These are phyloP conservation scores for Aristolochia fimbriata DNA, from an alignment of 164 flowering plant genomes.

Conservation along the genomic window DNA sequence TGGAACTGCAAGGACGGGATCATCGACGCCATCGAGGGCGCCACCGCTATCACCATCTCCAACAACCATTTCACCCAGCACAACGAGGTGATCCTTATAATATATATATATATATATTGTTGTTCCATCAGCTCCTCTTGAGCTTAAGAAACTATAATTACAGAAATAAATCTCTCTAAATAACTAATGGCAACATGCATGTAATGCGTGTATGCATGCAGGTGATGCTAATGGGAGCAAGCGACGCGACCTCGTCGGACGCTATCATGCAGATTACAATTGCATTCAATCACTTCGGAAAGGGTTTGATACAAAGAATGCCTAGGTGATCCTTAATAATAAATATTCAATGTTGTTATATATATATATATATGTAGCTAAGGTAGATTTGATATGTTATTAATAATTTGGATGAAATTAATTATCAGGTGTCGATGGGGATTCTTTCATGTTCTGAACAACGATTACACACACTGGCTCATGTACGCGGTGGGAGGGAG, in stretches of 20 bases:
- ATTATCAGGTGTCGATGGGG: slow-evolving; percentile 55
- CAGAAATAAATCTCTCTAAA: no score
- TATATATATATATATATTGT: not conserved
- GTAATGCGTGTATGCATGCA: slow-evolving; percentile 23
- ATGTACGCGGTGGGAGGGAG: slow-evolving; percentile 93
- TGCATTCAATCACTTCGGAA: slow-evolving; percentile 71
- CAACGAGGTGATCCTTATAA: slow-evolving; percentile 53
- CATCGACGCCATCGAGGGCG: slow-evolving; percentile 43
- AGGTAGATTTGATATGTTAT: no score
- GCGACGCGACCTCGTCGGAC: slow-evolving; percentile 32
- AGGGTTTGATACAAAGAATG: slow-evolving; percentile 63
- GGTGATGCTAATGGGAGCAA: slow-evolving; percentile 70
- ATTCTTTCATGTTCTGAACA: slow-evolving; percentile 63
- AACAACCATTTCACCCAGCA: slow-evolving; percentile 66
- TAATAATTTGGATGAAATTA: no score
- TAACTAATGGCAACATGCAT: no score
- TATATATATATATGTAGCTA: no score
- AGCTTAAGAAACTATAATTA: no score
- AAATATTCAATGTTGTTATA: no score
- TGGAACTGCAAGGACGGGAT: slow-evolving; percentile 53
- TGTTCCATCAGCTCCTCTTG: no score
- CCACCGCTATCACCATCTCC: slow-evolving; percentile 74
- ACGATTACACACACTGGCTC: slow-evolving; percentile 71
- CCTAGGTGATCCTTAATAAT: slow-evolving; percentile 53
- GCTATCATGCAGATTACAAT: slow-evolving; percentile 55